Evolutionary conservation across 768 basidiomycete genomes (phyloP).

Genomic region (Hypsizygus marmoreus): DNA sequence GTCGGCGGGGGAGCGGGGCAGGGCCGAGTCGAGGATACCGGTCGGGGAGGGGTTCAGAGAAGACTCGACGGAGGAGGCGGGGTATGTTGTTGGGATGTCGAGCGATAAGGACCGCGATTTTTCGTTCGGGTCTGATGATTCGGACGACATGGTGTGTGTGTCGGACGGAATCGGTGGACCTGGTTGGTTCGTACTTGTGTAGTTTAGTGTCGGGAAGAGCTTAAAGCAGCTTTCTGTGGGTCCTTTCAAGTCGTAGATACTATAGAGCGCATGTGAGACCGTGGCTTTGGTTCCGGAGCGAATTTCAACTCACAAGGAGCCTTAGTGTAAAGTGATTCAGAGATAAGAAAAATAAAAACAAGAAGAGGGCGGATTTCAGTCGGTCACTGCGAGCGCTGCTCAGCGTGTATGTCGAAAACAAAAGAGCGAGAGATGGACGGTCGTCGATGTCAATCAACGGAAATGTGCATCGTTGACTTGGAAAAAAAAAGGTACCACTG

Average conservation of each 20-base stretch:
- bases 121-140: constrained; percentile 15
- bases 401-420: constrained; percentile 4
- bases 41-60: constrained; percentile 24
- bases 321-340: neutral
- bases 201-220: no score
- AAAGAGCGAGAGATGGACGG: neutral
- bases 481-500: no score
- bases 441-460: neutral
- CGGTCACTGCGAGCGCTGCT: constrained; percentile 9
- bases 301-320: neutral
- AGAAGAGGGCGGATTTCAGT: neutral
- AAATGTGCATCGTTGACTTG: neutral
- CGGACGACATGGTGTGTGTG: constrained; percentile 11
- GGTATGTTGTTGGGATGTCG: constrained; percentile 11
- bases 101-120: constrained; percentile 8
- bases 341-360: neutral
- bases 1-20: constrained; percentile 50
- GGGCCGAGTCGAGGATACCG: constrained; percentile 46
- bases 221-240: constrained; percentile 1
- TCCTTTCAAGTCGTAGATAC: no score
- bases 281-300: no score
- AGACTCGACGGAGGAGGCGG: constrained; percentile 12
- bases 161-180: neutral
- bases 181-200: neutral
- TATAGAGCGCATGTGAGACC: no score